phyloP scores from a whole-genome alignment of 352 stramenopile species.

The Phytophthora uliginosa region DNA sequence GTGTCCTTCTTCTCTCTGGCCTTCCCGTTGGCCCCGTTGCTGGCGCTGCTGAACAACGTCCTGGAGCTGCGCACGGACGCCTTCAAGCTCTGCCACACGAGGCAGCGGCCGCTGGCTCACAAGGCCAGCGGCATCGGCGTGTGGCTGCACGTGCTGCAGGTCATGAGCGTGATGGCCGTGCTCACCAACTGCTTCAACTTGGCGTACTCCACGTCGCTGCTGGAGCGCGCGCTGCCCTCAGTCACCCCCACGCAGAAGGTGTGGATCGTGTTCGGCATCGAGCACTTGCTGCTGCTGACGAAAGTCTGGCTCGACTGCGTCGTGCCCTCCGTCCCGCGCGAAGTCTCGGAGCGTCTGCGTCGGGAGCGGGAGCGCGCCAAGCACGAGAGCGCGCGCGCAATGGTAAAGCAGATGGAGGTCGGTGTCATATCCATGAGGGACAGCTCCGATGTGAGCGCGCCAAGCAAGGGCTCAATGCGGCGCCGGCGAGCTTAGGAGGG shows the following conservation, averaged over 20 bases:
- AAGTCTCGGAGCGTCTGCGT: slow-evolving; percentile 60
- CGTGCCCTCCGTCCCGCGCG: slow-evolving; percentile 62
- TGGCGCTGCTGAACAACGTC: slow-evolving; percentile 95
- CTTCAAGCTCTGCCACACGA: slow-evolving; percentile 96
- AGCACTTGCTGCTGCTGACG: slow-evolving; percentile 73
- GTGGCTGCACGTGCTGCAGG: slow-evolving; percentile 93
- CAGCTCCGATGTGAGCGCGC: slow-evolving; percentile 8
- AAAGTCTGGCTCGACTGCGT: slow-evolving; percentile 76
- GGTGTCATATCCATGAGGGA: slow-evolving; percentile 4
- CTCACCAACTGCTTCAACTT: slow-evolving; percentile 97
- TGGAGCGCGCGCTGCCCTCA: slow-evolving; percentile 57
- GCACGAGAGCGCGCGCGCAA: slow-evolving; percentile 71
- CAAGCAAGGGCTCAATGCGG: slow-evolving; percentile 7
- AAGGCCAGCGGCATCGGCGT: slow-evolving; percentile 95
- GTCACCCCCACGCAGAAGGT: slow-evolving; percentile 62
- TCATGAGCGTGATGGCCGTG: slow-evolving; percentile 96
- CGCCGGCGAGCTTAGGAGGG: neutral
- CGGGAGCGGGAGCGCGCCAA: slow-evolving; percentile 75
- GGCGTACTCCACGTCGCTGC: slow-evolving; percentile 81
- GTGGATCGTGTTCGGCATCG: slow-evolving; percentile 84
- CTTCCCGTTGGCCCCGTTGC: slow-evolving; percentile 95
- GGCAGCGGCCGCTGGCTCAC: slow-evolving; percentile 90
- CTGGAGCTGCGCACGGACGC: slow-evolving; percentile 94
- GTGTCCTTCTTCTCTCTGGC: slow-evolving; percentile 97
- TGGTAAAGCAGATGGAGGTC: slow-evolving; percentile 44